Percentiles rank a stretch among this genome's conserved stretches.
Evolutionary conservation across 2,329 filamentous ascomycete genomes (phyloP).

Genomic region (Onygena corvina): DNA sequence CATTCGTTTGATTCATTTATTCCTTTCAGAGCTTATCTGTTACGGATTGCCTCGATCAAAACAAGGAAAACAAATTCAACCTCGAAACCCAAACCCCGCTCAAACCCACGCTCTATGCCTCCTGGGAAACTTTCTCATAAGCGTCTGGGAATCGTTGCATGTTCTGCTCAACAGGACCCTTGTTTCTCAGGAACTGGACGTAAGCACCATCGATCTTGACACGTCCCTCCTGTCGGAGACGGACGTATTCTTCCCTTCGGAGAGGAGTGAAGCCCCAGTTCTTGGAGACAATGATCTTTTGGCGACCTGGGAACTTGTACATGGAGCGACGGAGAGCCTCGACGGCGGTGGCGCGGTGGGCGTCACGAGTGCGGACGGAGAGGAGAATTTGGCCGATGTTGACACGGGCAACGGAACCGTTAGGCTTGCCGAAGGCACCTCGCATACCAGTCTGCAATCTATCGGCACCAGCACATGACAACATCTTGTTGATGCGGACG

Average conservation of each 20-base stretch:
- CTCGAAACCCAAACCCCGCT: conserved; percentile 1
- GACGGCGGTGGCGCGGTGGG: conserved; percentile 80
- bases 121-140: conserved; percentile 41
- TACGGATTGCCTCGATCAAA: conserved; percentile 5
- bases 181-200: conserved; percentile 96
- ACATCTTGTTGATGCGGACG: conserved; percentile 99
- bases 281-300: conserved; percentile 99
- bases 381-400: conserved; percentile 99
- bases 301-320: conserved; percentile 99
- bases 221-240: conserved; percentile 83
- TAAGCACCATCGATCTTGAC: conserved; percentile 98
- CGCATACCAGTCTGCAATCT: conserved; percentile 99
- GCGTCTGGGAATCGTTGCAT: conserved; percentile 90
- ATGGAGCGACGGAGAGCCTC: conserved; percentile 98
- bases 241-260: conserved; percentile 91
- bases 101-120: conserved; percentile 28
- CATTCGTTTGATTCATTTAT: conserved; percentile 8
- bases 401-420: conserved; percentile 97
- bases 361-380: conserved; percentile 92
- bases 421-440: conserved; percentile 99
- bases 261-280: conserved; percentile 99
- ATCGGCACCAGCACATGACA: conserved; percentile 99
- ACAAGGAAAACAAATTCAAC: conserved; percentile 4
- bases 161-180: conserved; percentile 76
- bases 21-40: conserved; percentile 3